Base-by-base conservation (phyloP, 108 stramenopile genomes). In the Skeletonema tropicum region DNA sequence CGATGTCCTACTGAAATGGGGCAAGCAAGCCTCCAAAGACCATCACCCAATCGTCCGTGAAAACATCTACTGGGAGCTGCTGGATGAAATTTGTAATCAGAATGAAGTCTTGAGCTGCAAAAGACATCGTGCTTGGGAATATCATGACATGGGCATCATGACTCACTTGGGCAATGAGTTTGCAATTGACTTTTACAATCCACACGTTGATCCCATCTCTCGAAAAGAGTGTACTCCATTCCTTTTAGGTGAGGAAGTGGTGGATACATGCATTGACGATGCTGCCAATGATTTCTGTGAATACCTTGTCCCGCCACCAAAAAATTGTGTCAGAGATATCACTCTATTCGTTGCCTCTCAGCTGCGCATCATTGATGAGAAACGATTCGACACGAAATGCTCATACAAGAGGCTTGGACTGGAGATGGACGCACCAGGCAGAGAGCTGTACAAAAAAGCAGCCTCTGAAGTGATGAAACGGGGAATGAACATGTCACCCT, bases 1-100 rank as follows among this genome's bases (percentile, higher is more conserved):
- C 7, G 85, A 85, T 59, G 85, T 81, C 0, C 60, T 85, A 6
- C 41, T 82, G 9, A 77, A 82, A 36, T 85, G 85, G 85, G 81
- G 71, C 39, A 85, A 78, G 49, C 30, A 65, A 39, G 85, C 73
- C 17, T 66, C 71, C 31, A 70, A 76, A 30, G 73, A 85, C 25
- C 81, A 41, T 60, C 85, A 82, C n/a, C 85, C 85, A 21, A 66
- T 85, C 12, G 77, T 79, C 57, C 66, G 85, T 35, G 71, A 82
- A 66, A 71, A 65, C 10, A 82, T 82, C 39, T 70, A 85, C 46
- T 78, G 36, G 41, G 80, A 74, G 25, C 74, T 83, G 14, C 29
- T 85, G 14, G 85, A 85, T 42, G 76, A 85, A 41, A n/a, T 78
- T 6, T 82, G 85, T 60, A 66, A 19, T 19, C 25, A 75, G 64